phyloP scores from a whole-genome alignment of 495 filamentous ascomycete genomes.

The Hypoxylon perforatum region DNA sequence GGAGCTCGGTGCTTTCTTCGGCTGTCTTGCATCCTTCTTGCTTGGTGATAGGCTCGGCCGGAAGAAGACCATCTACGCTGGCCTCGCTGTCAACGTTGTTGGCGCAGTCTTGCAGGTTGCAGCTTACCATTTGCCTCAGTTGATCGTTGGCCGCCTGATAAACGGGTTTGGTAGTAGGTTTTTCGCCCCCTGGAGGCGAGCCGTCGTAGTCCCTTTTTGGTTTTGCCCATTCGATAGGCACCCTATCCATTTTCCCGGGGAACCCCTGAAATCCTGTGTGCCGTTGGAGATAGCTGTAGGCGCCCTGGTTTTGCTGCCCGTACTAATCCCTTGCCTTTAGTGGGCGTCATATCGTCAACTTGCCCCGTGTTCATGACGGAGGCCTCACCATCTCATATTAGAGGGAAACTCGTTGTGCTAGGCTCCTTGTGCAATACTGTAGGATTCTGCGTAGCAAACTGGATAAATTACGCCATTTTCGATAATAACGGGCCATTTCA shows the following conservation, averaged over 20 bases:
- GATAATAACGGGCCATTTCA: conserved; percentile 40
- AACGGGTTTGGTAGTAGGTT: conserved; percentile 45
- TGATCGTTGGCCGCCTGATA: conserved; percentile 45
- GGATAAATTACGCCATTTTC: conserved; percentile 50
- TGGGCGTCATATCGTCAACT: conserved; percentile 45
- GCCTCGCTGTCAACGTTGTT: conserved; percentile 44
- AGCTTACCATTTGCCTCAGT: conserved; percentile 47
- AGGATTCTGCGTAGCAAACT: conserved; percentile 49
- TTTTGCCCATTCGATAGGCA: not conserved
- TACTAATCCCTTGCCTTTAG: conserved; percentile 28
- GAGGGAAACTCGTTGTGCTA: conserved; percentile 50
- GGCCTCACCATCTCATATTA: conserved; percentile 39
- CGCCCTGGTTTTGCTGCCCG: conserved; percentile 6
- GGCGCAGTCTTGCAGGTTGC: conserved; percentile 47
- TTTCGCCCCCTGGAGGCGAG: not conserved
- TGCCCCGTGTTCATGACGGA: conserved; percentile 44
- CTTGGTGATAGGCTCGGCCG: conserved; percentile 49
- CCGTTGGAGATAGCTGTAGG: conserved; percentile 12
- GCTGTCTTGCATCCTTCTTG: conserved; percentile 43
- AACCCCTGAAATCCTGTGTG: conserved; percentile 17
- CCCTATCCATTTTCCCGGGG: not conserved
- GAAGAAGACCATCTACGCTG: conserved; percentile 49
- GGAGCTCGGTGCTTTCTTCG: conserved; percentile 59
- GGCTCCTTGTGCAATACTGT: conserved; percentile 45
- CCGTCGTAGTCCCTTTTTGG: not conserved